Evolutionary conservation across 495 filamentous ascomycete species (phyloP).

Genomic region (Astrothelium macrocarpum): DNA sequence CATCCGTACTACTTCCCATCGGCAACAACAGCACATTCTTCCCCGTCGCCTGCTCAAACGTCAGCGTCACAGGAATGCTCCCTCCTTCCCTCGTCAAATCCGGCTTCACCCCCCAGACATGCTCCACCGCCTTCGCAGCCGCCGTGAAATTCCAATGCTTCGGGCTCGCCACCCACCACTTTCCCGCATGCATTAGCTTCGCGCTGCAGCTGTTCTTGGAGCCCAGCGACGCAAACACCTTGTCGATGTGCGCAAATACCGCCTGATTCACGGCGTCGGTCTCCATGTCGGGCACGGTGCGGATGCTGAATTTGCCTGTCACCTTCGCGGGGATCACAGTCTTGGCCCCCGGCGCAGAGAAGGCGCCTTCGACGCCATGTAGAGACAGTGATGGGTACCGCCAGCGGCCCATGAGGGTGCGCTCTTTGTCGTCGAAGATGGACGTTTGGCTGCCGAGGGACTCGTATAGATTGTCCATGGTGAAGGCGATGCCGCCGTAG

Average conservation of each 20-base stretch:
- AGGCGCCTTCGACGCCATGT: constrained; percentile 93
- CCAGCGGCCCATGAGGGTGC: constrained; percentile 88
- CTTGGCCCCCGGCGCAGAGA: constrained; percentile 88
- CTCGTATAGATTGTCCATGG: constrained; percentile 89
- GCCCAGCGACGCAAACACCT: constrained; percentile 68
- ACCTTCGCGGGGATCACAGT: constrained; percentile 98
- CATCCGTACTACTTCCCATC: constrained; percentile 95
- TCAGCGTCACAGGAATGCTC: constrained; percentile 91
- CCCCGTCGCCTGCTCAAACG: constrained; percentile 94
- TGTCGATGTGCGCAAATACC: constrained; percentile 69
- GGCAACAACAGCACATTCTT: constrained; percentile 95
- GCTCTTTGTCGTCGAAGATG: constrained; percentile 75
- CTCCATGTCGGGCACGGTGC: constrained; percentile 96
- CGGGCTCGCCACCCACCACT: constrained; percentile 96
- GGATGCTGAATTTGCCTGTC: constrained; percentile 93
- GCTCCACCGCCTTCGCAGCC: constrained; percentile 82
- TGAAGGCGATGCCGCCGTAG: constrained; percentile 80
- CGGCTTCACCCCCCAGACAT: constrained; percentile 83
- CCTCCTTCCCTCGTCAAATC: constrained; percentile 96
- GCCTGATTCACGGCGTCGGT: constrained; percentile 73
- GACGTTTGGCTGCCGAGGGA: constrained; percentile 77
- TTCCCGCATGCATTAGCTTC: constrained; percentile 74
- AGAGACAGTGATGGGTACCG: constrained; percentile 88
- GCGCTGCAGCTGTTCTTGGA: constrained; percentile 86
- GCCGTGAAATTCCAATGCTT: constrained; percentile 98